Percentiles rank a stretch among this genome's conserved stretches.
These are phyloP conservation scores for Candida pseudofarinosa DNA, from an alignment of 805 yeast species.

Conservation along the genomic window DNA sequence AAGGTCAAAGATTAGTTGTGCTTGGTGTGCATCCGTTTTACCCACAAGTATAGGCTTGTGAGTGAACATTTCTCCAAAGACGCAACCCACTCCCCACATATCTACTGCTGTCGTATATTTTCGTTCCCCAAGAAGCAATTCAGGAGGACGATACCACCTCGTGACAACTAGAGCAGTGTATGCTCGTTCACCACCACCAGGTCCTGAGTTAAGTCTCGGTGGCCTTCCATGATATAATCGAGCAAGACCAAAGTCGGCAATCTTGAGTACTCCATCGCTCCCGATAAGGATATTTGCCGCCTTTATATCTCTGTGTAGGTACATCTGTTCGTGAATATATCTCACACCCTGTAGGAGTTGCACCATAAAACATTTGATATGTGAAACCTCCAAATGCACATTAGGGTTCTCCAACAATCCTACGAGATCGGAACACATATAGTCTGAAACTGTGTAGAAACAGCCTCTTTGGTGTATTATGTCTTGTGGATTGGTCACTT, in stretches of 20 bases:
- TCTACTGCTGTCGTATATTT: conserved; percentile 92
- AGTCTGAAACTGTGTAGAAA: conserved; percentile 87
- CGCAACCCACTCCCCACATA: conserved; percentile 97
- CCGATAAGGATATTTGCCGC: conserved; percentile 92
- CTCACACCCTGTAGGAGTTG: conserved; percentile 80
- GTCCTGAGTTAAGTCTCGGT: conserved; percentile 52
- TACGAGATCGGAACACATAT: conserved; percentile 87
- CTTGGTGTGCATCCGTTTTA: conserved; percentile 81
- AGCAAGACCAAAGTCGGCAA: conserved; percentile 96
- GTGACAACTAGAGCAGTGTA: conserved; percentile 80
- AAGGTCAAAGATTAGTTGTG: conserved; percentile 71
- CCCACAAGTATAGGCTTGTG: conserved; percentile 85
- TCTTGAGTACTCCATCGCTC: conserved; percentile 69
- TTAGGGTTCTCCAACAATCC: conserved; percentile 82
- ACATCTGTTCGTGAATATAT: conserved; percentile 63
- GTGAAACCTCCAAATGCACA: conserved; percentile 55
- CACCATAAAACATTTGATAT: conserved; percentile 75
- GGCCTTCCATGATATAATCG: conserved; percentile 60
- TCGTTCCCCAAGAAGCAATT: conserved; percentile 79
- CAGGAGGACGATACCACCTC: conserved; percentile 97
- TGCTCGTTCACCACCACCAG: conserved; percentile 52
- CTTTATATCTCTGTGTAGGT: conserved; percentile 85
- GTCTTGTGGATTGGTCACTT: conserved; percentile 29
- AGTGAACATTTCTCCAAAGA: conserved; percentile 84
- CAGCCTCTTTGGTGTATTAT: conserved; percentile 35